Evolutionary conservation across 306 rosid species (phyloP).

Genomic region (Quercus suber): DNA sequence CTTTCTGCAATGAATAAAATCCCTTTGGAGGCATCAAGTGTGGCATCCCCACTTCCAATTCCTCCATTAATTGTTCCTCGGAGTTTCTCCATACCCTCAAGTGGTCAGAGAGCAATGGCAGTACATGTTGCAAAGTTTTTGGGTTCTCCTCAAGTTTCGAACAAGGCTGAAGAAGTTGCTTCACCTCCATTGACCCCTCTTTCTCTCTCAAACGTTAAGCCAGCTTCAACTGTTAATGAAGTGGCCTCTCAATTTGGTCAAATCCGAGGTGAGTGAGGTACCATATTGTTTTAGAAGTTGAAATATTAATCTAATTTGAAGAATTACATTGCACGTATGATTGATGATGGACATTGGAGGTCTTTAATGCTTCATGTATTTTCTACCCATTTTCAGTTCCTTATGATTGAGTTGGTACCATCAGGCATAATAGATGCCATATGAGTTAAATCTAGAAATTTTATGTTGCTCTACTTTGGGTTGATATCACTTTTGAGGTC

Average conservation of each 20-base stretch:
- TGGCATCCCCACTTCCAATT: conserved; percentile 84
- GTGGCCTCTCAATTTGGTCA: conserved; percentile 56
- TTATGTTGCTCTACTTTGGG: not conserved
- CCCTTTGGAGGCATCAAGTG: conserved; percentile 47
- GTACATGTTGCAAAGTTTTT: conserved; percentile 61
- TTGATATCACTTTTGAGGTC: no score
- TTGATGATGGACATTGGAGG: no score
- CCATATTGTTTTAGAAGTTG: conserved; percentile 13
- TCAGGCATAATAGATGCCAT: not conserved
- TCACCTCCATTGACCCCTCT: conserved; percentile 79
- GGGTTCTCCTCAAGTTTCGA: conserved; percentile 54
- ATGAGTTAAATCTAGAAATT: not conserved
- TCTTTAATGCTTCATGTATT: no score
- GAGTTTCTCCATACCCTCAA: conserved; percentile 85
- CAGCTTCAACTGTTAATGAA: conserved; percentile 42
- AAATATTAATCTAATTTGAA: not conserved
- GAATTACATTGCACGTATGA: no score
- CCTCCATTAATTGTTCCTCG: conserved; percentile 71
- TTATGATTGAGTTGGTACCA: not conserved
- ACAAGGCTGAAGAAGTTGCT: conserved; percentile 49
- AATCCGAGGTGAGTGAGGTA: conserved; percentile 57
- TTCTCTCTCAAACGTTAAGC: conserved; percentile 37
- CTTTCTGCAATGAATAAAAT: conserved; percentile 35
- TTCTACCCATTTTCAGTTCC: no score
- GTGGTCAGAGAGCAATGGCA: conserved; percentile 63